These are phyloP conservation scores for Colletotrichum shisoi DNA, from an alignment of 2,329 filamentous ascomycete species.

Conservation along the genomic window DNA sequence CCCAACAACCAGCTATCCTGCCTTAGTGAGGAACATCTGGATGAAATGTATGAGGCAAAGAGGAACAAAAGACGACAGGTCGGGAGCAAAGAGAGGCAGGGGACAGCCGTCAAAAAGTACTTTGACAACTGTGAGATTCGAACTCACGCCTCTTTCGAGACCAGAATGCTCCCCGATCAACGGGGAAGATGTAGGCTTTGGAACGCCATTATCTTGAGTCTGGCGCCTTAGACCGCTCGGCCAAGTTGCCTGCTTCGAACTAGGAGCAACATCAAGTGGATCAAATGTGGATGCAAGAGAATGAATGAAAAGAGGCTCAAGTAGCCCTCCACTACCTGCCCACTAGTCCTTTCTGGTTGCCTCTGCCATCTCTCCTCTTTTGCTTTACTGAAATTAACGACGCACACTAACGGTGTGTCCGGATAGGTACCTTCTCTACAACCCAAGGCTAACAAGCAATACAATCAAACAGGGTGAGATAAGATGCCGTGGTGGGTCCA, in stretches of 20 bases:
- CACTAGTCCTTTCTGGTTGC: too few relatives aligned
- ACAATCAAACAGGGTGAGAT: neutral
- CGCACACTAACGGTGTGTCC: neutral
- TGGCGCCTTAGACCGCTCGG: slow-evolving; percentile 40
- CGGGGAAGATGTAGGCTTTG: slow-evolving; percentile 1
- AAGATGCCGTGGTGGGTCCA: neutral
- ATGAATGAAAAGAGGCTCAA: neutral
- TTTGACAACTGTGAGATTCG: slow-evolving; percentile 39
- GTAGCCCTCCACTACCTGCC: neutral
- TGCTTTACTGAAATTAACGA: neutral
- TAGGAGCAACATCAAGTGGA: neutral
- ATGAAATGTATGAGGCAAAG: neutral
- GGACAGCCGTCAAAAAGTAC: neutral
- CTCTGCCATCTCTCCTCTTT: neutral
- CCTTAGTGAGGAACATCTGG: neutral
- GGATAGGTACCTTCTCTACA: neutral
- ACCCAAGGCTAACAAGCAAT: neutral
- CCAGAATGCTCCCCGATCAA: slow-evolving; percentile 29
- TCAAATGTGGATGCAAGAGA: neutral
- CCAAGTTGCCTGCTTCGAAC: slow-evolving; percentile 28
- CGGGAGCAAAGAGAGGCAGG: neutral
- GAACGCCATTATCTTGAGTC: slow-evolving; percentile 30
- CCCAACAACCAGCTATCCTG: neutral
- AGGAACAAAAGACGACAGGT: too few relatives aligned
- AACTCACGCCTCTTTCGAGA: slow-evolving; percentile 39